Percentiles rank a stretch among this genome's conserved stretches.
phyloP scores from a whole-genome alignment of 768 basidiomycete species.

The Suillus subluteus region DNA sequence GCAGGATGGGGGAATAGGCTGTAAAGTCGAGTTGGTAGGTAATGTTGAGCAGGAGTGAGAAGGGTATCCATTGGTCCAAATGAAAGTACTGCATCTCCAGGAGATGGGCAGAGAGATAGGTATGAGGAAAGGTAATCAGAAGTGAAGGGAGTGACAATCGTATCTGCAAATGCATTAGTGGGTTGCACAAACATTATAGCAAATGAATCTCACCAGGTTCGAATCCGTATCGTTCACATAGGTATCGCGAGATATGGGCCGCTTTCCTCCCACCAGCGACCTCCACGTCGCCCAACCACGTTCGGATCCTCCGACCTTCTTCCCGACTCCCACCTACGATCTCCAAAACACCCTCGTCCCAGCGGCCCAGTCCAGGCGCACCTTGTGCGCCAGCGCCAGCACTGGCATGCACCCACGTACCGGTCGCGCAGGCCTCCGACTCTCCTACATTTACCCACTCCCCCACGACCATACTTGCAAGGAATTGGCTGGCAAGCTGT shows the following conservation, averaged over 20 bases:
- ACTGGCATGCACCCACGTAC: conserved; percentile 66
- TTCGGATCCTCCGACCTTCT: conserved; percentile 70
- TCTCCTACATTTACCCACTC: conserved; percentile 75
- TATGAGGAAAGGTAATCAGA: conserved; percentile 78
- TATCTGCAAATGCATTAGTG: conserved; percentile 45
- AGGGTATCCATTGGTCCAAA: conserved; percentile 84
- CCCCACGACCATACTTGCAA: conserved; percentile 72
- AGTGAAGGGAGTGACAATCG: conserved; percentile 75
- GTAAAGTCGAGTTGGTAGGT: conserved; percentile 75
- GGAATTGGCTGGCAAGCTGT: conserved; percentile 76
- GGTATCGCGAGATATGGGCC: conserved; percentile 72
- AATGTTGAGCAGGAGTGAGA: conserved; percentile 75
- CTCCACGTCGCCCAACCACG: conserved; percentile 86
- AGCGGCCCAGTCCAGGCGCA: conserved; percentile 50
- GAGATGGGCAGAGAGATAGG: conserved; percentile 73
- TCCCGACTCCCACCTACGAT: conserved; percentile 78
- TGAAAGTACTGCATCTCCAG: conserved; percentile 74
- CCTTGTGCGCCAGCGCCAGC: conserved; percentile 24
- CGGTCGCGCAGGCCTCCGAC: conserved; percentile 77
- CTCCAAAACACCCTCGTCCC: conserved; percentile 81
- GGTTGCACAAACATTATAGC: not conserved
- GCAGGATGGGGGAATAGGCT: conserved; percentile 80
- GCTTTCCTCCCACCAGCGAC: conserved; percentile 62
- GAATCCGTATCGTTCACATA: conserved; percentile 82
- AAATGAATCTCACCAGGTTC: conserved; percentile 57